These are phyloP conservation scores for Elaphomyces granulatus DNA, from an alignment of 495 filamentous ascomycete genomes.

Conservation along the genomic window DNA sequence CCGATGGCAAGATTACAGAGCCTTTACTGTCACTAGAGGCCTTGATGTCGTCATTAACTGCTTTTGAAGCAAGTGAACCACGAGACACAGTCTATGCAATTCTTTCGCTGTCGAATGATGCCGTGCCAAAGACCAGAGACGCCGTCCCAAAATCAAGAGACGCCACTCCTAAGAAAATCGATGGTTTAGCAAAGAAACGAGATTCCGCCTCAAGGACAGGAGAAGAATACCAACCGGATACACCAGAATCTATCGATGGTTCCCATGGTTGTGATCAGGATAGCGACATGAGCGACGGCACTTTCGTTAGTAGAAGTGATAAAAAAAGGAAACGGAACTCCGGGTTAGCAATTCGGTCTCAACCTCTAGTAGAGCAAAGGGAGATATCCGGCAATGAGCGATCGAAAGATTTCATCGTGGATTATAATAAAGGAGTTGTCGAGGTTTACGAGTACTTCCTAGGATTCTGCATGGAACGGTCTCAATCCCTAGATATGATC, in stretches of 20 bases:
- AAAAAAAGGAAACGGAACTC: too few species aligned
- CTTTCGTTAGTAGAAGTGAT: too few species aligned
- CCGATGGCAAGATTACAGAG: neutral
- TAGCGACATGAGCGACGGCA: too few species aligned
- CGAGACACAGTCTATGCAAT: slow-evolving; percentile 3
- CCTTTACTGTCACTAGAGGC: slow-evolving; percentile 2
- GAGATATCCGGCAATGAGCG: too few species aligned
- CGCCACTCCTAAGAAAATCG: too few species aligned
- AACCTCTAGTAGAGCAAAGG: too few species aligned
- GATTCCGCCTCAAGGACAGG: neutral
- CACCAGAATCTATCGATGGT: neutral
- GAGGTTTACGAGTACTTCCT: slow-evolving; percentile 4
- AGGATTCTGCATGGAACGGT: neutral
- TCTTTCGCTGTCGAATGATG: neutral
- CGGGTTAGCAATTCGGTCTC: too few species aligned
- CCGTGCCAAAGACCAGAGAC: too few species aligned
- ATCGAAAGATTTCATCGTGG: too few species aligned
- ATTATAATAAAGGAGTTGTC: slow-evolving; percentile 1
- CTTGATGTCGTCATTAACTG: slow-evolving; percentile 1
- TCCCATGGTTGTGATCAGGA: too few species aligned
- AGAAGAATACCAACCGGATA: neutral
- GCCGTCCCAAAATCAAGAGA: too few species aligned
- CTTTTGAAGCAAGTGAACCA: neutral
- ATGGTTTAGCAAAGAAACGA: neutral
- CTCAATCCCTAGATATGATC: slow-evolving; percentile 2